These are phyloP conservation scores for Candida fluviatilis DNA, from an alignment of 805 yeast species.

Conservation along the genomic window DNA sequence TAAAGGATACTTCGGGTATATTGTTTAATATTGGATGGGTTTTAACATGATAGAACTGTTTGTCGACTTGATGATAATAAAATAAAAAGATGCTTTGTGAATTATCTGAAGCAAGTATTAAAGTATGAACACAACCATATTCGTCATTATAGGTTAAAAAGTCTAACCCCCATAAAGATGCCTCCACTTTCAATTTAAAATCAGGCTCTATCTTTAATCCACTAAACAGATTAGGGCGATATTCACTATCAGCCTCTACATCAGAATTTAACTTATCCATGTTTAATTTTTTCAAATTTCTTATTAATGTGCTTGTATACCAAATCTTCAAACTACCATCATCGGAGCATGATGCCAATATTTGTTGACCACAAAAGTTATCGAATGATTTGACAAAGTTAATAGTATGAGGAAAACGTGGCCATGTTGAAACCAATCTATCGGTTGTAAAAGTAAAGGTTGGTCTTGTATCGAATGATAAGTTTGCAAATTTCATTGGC, in stretches of 20 bases:
- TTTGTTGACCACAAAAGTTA: slow-evolving; percentile 33
- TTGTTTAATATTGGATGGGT: slow-evolving; percentile 49
- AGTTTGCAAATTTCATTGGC: slow-evolving; percentile 20
- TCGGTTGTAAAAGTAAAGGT: slow-evolving; percentile 36
- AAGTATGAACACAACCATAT: slow-evolving; percentile 17
- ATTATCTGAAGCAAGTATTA: slow-evolving; percentile 53
- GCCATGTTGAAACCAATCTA: slow-evolving; percentile 45
- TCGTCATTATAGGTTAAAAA: slow-evolving; percentile 18
- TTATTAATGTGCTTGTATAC: slow-evolving; percentile 22
- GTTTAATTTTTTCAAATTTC: slow-evolving; percentile 8
- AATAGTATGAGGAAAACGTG: slow-evolving; percentile 51
- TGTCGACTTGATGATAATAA: slow-evolving; percentile 23
- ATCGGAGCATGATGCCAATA: slow-evolving; percentile 49
- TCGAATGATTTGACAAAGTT: slow-evolving; percentile 42
- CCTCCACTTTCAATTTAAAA: slow-evolving; percentile 27
- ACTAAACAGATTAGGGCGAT: slow-evolving; percentile 11
- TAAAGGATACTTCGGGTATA: slow-evolving; percentile 48
- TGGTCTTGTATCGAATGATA: slow-evolving; percentile 43
- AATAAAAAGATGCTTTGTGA: slow-evolving; percentile 43
- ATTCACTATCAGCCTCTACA: slow-evolving; percentile 6
- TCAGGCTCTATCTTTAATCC: slow-evolving; percentile 21
- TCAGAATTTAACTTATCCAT: slow-evolving; percentile 6
- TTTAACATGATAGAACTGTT: slow-evolving; percentile 25
- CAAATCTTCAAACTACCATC: slow-evolving; percentile 49
- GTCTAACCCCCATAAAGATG: slow-evolving; percentile 65